A percentile compares a stretch with the other conserved stretches of the same genome.
phyloP scores from a whole-genome alignment of 495 filamentous ascomycete species.

The Penicillium maclennaniae region DNA sequence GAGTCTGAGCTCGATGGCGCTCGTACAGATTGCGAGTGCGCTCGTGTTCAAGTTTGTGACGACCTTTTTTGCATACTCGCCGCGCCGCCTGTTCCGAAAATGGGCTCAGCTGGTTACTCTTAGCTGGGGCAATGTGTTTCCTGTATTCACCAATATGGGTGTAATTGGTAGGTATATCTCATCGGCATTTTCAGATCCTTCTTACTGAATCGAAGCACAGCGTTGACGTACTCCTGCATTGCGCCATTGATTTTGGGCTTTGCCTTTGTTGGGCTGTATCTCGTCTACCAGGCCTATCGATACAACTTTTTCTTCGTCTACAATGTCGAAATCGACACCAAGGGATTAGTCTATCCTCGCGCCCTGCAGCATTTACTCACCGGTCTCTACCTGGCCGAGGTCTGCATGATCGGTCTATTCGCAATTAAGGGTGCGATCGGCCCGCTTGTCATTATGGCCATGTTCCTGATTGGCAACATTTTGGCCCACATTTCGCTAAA shows the following conservation, averaged over 20 bases:
- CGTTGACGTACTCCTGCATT: constrained; percentile 80
- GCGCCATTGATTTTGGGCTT: constrained; percentile 82
- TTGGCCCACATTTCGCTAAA: constrained; percentile 78
- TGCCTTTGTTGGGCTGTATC: constrained; percentile 68
- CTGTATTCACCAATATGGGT: constrained; percentile 81
- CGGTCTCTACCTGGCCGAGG: constrained; percentile 76
- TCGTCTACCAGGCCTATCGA: constrained; percentile 85
- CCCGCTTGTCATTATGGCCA: constrained; percentile 70
- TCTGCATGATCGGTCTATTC: constrained; percentile 86
- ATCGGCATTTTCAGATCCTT: too few species aligned
- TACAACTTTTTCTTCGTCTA: constrained; percentile 92
- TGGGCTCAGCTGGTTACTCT: constrained; percentile 60
- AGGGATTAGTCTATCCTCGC: constrained; percentile 80
- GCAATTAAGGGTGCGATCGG: constrained; percentile 65
- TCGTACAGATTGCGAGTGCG: constrained; percentile 72
- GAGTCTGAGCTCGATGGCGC: constrained; percentile 62
- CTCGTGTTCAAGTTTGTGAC: constrained; percentile 71
- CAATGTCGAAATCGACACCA: constrained; percentile 77
- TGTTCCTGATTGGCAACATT: constrained; percentile 71
- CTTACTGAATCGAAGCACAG: constrained; percentile 16
- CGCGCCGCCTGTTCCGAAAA: constrained; percentile 58
- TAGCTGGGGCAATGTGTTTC: constrained; percentile 81
- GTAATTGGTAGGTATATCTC: constrained; percentile 58
- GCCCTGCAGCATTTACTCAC: constrained; percentile 83
- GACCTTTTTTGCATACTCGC: constrained; percentile 59